Evolutionary conservation across 176 grass and related monocot genomes (phyloP).

Genomic region (Neostapfia colusana): DNA sequence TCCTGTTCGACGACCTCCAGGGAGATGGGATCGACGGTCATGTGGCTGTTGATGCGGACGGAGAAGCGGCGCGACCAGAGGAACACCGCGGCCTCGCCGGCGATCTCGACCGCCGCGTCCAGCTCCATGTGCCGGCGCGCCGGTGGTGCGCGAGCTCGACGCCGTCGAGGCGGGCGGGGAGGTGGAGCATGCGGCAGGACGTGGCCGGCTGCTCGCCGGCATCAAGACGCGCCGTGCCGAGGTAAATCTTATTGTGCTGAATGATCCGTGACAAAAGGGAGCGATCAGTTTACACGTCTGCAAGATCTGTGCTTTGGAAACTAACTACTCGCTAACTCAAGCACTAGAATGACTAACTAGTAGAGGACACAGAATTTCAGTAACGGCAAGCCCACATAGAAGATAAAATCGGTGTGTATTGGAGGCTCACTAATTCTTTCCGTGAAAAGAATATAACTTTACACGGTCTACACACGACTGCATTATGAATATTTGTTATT

Average conservation of each 20-base stretch:
- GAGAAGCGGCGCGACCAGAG: slow-evolving; percentile 65
- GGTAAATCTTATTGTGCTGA: no score
- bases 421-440: not conserved
- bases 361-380: not conserved
- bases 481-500: not conserved
- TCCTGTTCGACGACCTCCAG: slow-evolving; percentile 71
- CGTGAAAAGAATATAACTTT: not conserved
- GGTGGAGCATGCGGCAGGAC: slow-evolving; percentile 76
- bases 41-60: slow-evolving; percentile 67
- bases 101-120: slow-evolving; percentile 61
- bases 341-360: not conserved
- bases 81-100: slow-evolving; percentile 46
- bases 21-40: slow-evolving; percentile 75
- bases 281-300: not conserved
- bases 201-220: slow-evolving; percentile 63
- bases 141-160: slow-evolving; percentile 64
- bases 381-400: not conserved
- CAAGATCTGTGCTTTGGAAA: no score
- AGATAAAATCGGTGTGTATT: not conserved
- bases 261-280: not conserved
- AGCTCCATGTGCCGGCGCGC: slow-evolving; percentile 66
- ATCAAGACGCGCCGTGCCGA: slow-evolving; percentile 66
- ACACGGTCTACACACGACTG: not conserved
- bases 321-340: no score
- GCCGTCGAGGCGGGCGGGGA: slow-evolving; percentile 64